A percentile compares a stretch with the other conserved stretches of the same genome.
phyloP scores from a whole-genome alignment of 371 early-diverging fungal genomes.

The Syncephalis plumigaleata region DNA sequence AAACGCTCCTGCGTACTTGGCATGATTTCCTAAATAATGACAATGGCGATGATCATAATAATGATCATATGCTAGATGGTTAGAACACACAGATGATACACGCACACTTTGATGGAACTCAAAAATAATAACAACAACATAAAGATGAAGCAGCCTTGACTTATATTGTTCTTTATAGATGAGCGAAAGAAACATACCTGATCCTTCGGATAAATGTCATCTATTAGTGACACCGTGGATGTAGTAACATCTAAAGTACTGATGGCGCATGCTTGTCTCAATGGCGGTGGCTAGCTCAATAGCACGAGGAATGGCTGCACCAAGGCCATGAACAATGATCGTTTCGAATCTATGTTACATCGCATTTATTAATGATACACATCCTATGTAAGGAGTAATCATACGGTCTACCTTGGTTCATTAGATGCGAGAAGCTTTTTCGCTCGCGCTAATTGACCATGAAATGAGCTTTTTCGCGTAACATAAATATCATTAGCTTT shows the following conservation, averaged over 20 bases:
- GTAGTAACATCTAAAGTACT: constrained; percentile 26
- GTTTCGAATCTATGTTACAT: constrained; percentile 14
- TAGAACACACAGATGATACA: too few relatives aligned
- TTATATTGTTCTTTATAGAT: too few relatives aligned
- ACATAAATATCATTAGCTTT: constrained; percentile 35
- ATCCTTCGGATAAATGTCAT: constrained; percentile 32
- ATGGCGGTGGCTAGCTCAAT: constrained; percentile 27
- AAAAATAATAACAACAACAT: too few relatives aligned
- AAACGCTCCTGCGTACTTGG: too few relatives aligned
- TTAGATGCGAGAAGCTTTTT: constrained; percentile 15
- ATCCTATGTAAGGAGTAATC: too few relatives aligned
- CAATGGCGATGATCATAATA: too few relatives aligned
- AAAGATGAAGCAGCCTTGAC: too few relatives aligned
- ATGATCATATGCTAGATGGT: too few relatives aligned
- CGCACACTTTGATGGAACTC: too few relatives aligned
- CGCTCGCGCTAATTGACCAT: constrained; percentile 17
- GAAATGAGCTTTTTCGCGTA: constrained; percentile 20
- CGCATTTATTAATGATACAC: neutral
- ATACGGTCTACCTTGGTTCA: too few relatives aligned
- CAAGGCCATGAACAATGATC: constrained; percentile 47
- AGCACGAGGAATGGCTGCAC: constrained; percentile 40
- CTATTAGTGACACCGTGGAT: constrained; percentile 24
- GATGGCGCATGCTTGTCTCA: constrained; percentile 21
- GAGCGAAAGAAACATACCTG: constrained; percentile 9
- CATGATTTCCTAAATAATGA: too few relatives aligned